phyloP scores from a whole-genome alignment of 2,329 filamentous ascomycete genomes.

The Chaetothyriales sp. region DNA sequence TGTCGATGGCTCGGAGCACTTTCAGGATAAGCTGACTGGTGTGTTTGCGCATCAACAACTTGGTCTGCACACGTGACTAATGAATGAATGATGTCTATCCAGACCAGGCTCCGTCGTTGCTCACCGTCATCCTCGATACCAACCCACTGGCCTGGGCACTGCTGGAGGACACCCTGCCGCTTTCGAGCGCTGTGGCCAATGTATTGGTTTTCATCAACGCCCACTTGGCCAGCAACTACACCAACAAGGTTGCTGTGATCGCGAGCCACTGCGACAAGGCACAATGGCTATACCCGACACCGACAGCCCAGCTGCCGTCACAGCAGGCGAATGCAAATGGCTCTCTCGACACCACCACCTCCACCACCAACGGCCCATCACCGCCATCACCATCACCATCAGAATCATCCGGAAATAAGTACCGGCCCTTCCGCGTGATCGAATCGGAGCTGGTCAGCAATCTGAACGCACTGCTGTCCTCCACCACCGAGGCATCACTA shows the following conservation, averaged over 20 bases:
- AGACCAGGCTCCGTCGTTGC: conserved; percentile 60
- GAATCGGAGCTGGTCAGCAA: conserved; percentile 67
- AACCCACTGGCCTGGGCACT: conserved; percentile 90
- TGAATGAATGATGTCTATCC: not conserved
- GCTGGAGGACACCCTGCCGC: conserved; percentile 57
- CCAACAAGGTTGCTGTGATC: conserved; percentile 83
- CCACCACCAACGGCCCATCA: conserved; percentile 10
- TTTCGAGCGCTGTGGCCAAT: conserved; percentile 74
- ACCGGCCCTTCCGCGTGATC: conserved; percentile 77
- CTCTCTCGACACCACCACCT: conserved; percentile 8
- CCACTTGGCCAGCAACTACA: conserved; percentile 84
- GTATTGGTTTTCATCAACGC: conserved; percentile 94
- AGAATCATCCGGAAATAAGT: conserved; percentile 60
- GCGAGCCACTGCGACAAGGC: conserved; percentile 79
- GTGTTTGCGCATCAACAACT: not conserved
- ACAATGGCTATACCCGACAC: conserved; percentile 72
- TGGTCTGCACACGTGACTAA: too few relatives aligned
- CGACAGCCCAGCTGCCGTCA: conserved; percentile 15
- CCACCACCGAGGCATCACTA: conserved; percentile 42
- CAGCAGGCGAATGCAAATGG: conserved; percentile 22
- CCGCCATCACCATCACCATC: conserved; percentile 15
- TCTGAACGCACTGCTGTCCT: conserved; percentile 56
- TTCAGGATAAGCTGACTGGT: conserved; percentile 22
- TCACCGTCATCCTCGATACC: conserved; percentile 85
- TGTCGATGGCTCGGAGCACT: conserved; percentile 49